Conservation (phyloP, 2,329 filamentous ascomycete species). For the Monosporascus sp. region DNA sequence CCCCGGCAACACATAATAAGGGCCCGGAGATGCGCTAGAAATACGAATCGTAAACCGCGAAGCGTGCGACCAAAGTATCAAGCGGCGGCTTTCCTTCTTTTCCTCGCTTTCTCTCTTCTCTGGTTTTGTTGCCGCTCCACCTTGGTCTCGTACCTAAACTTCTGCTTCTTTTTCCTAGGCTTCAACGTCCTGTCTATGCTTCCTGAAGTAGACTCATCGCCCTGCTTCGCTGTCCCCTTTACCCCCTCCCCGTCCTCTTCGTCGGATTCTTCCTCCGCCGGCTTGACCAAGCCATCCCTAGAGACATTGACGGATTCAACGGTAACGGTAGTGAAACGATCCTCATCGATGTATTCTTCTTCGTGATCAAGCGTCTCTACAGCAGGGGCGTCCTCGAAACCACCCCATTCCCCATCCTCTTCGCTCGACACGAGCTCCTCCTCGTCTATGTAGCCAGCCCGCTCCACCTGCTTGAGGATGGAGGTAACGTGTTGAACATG, state of each 20-base stretch:
- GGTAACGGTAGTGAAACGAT: conserved; percentile 91
- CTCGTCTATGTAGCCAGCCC: conserved; percentile 35
- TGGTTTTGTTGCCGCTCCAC: conserved; percentile 70
- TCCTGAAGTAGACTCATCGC: conserved; percentile 24
- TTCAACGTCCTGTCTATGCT: conserved; percentile 49
- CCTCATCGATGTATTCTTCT: conserved; percentile 94
- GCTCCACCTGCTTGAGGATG: conserved; percentile 58
- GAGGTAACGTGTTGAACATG: conserved; percentile 74
- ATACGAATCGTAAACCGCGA: not conserved
- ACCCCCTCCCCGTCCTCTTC: conserved; percentile 29
- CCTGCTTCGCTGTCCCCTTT: conserved; percentile 28
- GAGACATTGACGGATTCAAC: conserved; percentile 83
- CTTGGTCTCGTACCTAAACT: conserved; percentile 91
- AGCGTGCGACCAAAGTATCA: conserved; percentile 14
- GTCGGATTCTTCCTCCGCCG: conserved; percentile 32
- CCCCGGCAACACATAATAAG: not conserved
- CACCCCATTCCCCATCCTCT: conserved; percentile 52
- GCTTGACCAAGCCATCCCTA: conserved; percentile 63
- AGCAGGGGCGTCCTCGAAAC: conserved; percentile 50
- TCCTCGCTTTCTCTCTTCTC: conserved; percentile 66
- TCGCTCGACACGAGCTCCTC: conserved; percentile 25
- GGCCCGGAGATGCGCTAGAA: not conserved
- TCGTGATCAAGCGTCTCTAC: conserved; percentile 64
- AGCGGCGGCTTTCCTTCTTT: conserved; percentile 28
- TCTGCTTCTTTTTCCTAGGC: conserved; percentile 77